These are phyloP conservation scores for Oryza coarctata DNA, from an alignment of 176 grass and related monocot species.

Conservation along the genomic window DNA sequence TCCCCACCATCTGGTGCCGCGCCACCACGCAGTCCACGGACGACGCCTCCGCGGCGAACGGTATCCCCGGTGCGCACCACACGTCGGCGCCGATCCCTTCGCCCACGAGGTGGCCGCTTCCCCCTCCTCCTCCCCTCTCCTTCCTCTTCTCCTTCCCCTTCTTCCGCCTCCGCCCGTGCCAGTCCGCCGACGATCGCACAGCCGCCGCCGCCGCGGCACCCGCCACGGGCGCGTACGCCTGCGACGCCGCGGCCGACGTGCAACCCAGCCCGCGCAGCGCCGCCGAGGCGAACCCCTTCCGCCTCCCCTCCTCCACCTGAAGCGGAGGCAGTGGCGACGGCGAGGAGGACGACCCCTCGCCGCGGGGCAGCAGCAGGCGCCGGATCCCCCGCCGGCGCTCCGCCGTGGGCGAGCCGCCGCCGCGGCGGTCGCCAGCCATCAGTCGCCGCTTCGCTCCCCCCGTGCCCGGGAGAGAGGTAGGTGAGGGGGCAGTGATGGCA, in stretches of 20 bases:
- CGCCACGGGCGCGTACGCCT: constrained; percentile 50
- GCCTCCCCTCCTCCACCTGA: constrained; percentile 14
- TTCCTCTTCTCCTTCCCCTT: constrained; percentile 55
- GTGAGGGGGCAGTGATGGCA: constrained; percentile 36
- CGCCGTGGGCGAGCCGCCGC: constrained; percentile 20
- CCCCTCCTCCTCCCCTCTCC: constrained; percentile 23
- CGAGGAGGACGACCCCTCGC: constrained; percentile 24
- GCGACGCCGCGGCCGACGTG: constrained; percentile 55
- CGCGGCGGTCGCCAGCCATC: constrained; percentile 41
- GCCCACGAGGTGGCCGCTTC: constrained; percentile 24
- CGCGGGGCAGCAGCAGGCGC: constrained; percentile 39
- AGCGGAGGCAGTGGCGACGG: too few relatives aligned
- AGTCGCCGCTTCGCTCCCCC: too few relatives aligned
- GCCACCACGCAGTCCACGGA: constrained; percentile 94
- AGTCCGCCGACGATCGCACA: constrained; percentile 79
- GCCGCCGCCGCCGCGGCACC: constrained; percentile 41
- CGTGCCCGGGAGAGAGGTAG: not conserved
- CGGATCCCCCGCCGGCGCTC: constrained; percentile 55
- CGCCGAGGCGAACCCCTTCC: constrained; percentile 55
- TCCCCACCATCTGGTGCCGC: constrained; percentile 57
- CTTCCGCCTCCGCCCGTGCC: constrained; percentile 62
- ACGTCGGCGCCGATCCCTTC: constrained; percentile 67
- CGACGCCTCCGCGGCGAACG: constrained; percentile 84
- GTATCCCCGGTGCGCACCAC: constrained; percentile 88
- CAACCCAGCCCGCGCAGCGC: constrained; percentile 84